Evolutionary conservation across 805 yeast species (phyloP).

Genomic region (Wickerhamiella slavikovae): DNA sequence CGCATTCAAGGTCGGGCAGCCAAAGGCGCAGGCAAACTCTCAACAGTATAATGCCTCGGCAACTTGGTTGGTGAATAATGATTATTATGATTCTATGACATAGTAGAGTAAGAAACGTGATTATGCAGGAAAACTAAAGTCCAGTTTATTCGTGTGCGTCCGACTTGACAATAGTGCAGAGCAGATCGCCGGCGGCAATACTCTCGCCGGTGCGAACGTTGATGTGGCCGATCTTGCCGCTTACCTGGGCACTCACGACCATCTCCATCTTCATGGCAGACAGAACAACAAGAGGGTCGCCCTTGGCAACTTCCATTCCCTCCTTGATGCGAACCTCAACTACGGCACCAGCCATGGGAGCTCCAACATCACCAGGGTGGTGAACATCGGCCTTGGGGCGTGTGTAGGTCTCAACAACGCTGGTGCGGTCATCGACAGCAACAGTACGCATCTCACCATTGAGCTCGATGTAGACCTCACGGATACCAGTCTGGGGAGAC

Average conservation of each 20-base stretch:
- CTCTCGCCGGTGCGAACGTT: slow-evolving; percentile 77
- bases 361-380: slow-evolving; percentile 83
- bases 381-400: slow-evolving; percentile 81
- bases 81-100: no score
- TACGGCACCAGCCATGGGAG: slow-evolving; percentile 98
- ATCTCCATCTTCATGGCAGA: slow-evolving; percentile 99
- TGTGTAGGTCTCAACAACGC: slow-evolving; percentile 64
- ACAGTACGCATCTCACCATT: slow-evolving; percentile 98
- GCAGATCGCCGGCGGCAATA: slow-evolving; percentile 83
- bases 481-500: slow-evolving; percentile 62
- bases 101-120: no score
- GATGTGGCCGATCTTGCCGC: slow-evolving; percentile 66
- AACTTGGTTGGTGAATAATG: no score
- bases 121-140: no score
- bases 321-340: slow-evolving; percentile 83
- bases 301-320: slow-evolving; percentile 83
- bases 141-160: no score
- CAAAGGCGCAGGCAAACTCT: no score
- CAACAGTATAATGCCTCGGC: no score
- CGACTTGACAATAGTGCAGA: slow-evolving; percentile 33
- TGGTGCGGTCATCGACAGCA: slow-evolving; percentile 69
- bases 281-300: slow-evolving; percentile 82
- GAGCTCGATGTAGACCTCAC: slow-evolving; percentile 94
- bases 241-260: slow-evolving; percentile 83
- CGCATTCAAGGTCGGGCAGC: no score